Evolutionary conservation across 192 early-diverging fungal genomes (phyloP).

Genomic region (Coemansia sp.): DNA sequence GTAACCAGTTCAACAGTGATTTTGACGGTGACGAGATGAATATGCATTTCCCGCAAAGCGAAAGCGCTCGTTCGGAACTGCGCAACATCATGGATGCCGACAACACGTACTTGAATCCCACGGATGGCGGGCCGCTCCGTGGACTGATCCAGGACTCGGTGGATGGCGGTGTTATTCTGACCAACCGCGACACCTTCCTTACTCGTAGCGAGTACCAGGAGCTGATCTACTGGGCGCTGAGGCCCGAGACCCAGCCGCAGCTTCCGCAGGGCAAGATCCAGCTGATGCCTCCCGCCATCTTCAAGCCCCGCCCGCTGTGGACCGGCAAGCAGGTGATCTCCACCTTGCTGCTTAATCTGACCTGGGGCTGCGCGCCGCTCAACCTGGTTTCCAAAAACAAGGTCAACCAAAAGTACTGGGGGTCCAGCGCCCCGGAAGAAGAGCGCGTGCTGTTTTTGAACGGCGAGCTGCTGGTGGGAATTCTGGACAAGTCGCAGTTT

Average conservation of each 20-base stretch:
- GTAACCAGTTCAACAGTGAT: constrained; percentile 93
- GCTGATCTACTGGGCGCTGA: constrained; percentile 83
- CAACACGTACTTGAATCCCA: constrained; percentile 95
- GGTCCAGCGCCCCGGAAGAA: constrained; percentile 73
- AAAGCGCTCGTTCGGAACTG: constrained; percentile 93
- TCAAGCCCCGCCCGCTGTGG: constrained; percentile 86
- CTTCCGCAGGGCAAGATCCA: constrained; percentile 70
- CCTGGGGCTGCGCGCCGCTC: constrained; percentile 66
- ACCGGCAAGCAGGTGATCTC: constrained; percentile 98
- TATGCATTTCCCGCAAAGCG: constrained; percentile 99
- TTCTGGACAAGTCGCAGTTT: constrained; percentile 97
- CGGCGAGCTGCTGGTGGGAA: constrained; percentile 86
- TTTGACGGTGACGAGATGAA: constrained; percentile 99
- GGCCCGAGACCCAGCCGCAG: constrained; percentile 61
- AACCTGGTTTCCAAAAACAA: constrained; percentile 88
- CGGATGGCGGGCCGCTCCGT: constrained; percentile 92
- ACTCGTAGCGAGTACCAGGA: constrained; percentile 89
- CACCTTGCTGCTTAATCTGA: constrained; percentile 91
- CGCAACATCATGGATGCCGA: constrained; percentile 93
- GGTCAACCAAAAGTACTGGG: constrained; percentile 86
- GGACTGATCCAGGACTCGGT: constrained; percentile 99
- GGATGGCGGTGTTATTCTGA: constrained; percentile 94
- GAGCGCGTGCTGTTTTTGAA: constrained; percentile 77
- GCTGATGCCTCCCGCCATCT: constrained; percentile 82
- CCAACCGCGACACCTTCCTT: constrained; percentile 83